phyloP scores from a whole-genome alignment of 2,329 filamentous ascomycete species.

The Colletotrichum cordylinicola region DNA sequence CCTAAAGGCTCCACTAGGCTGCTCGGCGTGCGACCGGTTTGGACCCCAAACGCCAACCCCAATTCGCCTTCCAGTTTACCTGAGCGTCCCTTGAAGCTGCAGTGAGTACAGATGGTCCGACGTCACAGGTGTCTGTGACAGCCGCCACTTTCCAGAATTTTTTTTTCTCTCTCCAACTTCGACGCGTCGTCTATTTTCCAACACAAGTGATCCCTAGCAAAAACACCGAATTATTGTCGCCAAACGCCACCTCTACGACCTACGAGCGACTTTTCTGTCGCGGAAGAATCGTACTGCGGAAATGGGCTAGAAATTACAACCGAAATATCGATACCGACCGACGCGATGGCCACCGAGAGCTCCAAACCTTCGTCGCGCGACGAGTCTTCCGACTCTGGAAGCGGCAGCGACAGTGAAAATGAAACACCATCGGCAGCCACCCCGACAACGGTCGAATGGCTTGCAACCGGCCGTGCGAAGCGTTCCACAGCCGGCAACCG shows the following conservation, averaged over 20 bases:
- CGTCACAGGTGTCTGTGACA: constrained; percentile 15
- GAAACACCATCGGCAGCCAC: constrained; percentile 24
- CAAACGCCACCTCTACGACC: neutral
- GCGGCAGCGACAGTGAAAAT: constrained; percentile 38
- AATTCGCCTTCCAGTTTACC: neutral
- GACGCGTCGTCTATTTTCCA: constrained; percentile 5
- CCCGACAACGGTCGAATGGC: constrained; percentile 63
- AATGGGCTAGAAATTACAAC: neutral
- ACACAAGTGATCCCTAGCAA: neutral
- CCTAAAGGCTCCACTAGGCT: neutral
- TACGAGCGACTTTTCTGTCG: neutral
- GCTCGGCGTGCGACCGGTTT: neutral
- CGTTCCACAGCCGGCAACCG: constrained; percentile 85
- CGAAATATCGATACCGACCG: neutral
- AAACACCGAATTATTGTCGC: neutral
- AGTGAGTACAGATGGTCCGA: neutral
- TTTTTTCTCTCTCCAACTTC: neutral
- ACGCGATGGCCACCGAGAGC: constrained; percentile 18
- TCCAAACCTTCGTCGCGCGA: constrained; percentile 11
- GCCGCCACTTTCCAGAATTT: constrained; percentile 8
- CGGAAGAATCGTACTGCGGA: neutral
- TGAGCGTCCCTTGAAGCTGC: neutral
- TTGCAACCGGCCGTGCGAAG: constrained; percentile 75
- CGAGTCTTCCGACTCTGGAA: constrained; percentile 24
- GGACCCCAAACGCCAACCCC: neutral